Percentiles rank a stretch among this genome's conserved stretches.
Evolutionary conservation across 2,329 filamentous ascomycete species (phyloP).

Genomic region (Paecilomyces sp.): DNA sequence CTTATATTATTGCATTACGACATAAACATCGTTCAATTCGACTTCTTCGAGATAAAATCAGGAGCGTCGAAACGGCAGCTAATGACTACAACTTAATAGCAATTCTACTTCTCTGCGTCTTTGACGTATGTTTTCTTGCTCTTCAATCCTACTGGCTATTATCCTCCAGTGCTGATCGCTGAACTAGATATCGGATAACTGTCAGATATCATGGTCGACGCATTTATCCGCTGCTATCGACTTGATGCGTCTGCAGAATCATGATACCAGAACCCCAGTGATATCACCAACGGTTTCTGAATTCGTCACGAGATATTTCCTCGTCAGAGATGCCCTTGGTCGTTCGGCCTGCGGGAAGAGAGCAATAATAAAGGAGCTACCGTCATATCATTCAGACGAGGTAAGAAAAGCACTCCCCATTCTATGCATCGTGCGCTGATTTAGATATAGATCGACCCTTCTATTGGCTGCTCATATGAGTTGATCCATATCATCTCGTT

Average conservation of each 20-base stretch:
- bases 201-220: constrained; percentile 8
- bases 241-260: constrained; percentile 4
- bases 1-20: constrained; percentile 5
- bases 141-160: not conserved
- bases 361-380: constrained; percentile 7
- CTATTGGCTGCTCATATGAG: constrained; percentile 8
- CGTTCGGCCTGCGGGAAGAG: constrained; percentile 8
- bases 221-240: constrained; percentile 8
- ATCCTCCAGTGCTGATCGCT: not conserved
- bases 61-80: constrained; percentile 2
- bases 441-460: constrained; percentile 5
- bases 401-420: not conserved
- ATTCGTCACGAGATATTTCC: constrained; percentile 8
- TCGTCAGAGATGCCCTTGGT: constrained; percentile 9
- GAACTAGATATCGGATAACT: constrained; percentile 8
- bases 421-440: not conserved
- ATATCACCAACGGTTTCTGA: constrained; percentile 4
- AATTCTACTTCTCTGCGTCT: constrained; percentile 8
- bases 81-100: constrained; percentile 8
- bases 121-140: constrained; percentile 3
- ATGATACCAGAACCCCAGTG: not conserved
- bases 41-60: constrained; percentile 7
- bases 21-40: constrained; percentile 9
- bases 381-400: constrained; percentile 4
- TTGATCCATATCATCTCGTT: constrained; percentile 7